Base-by-base conservation (phyloP, 2,329 filamentous ascomycete genomes). In the Calonectria pteridis region DNA sequence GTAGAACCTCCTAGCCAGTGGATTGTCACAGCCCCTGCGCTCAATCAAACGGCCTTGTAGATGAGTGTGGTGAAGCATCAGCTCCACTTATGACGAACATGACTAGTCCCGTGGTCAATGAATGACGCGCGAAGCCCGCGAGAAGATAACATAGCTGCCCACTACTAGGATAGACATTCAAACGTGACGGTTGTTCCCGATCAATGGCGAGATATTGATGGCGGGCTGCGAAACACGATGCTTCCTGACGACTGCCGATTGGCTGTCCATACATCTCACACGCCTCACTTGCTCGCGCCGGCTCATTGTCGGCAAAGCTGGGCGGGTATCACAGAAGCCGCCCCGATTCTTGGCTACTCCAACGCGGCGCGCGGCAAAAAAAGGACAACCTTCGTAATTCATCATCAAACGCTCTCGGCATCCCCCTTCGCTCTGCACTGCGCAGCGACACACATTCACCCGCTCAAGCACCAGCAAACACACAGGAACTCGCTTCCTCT, bases 231-330 rank as follows among this genome's bases (percentile, higher is more conserved):
- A 29, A 68, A 37, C 71, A 73, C 71, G 71, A 67, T 73, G 67
- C 55, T 29, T 29, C 66, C 20, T 43, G 51, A 11, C 18, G 62
- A 55, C 67, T 63, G 67, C 71, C 71, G 40, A 73, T 73, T 73
- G 67, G 71, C 26, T 67, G 13, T 14, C 23, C 31, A 59, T 35
- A 50, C 29, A 55, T 55, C 28, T 63, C 33, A 31, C 26, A 64
- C 55, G 55, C 40, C 40, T 50, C 50, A 69, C 26, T 51, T 58
- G 50, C n/a, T 77, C 46, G 71, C 72, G 72, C 73, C 80, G 80
- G 80, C 80, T 80, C 65, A 82, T 80, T 63, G 73, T 79, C 80
- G 80, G 80, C 73, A 82, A 78, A 79, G 67, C 55, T 16, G 53
- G 58, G 33, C 59, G 43, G 37, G 31, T 46, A 43, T 71, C 67